Evolutionary conservation across 768 basidiomycete species (phyloP).

Genomic region (Suillus lakei): DNA sequence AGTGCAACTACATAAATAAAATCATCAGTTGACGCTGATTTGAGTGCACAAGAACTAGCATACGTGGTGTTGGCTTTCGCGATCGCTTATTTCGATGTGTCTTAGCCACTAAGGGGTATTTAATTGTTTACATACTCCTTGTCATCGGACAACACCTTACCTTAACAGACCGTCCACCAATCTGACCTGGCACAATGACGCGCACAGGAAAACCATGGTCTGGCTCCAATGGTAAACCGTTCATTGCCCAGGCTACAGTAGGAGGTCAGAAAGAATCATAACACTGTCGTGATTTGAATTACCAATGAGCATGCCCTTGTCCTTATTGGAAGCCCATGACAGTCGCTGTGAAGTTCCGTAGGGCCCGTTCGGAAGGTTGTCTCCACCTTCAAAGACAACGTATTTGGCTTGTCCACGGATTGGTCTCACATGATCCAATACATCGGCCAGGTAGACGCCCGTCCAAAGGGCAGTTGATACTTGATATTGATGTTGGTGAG

Average conservation of each 20-base stretch:
- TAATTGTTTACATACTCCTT: neutral
- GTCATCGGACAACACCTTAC: constrained; percentile 12
- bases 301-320: constrained; percentile 55
- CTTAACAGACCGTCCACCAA: constrained; percentile 61
- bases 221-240: constrained; percentile 59
- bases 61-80: constrained; percentile 59
- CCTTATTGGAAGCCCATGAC: constrained; percentile 48
- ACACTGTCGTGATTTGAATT: constrained; percentile 6
- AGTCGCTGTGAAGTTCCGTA: constrained; percentile 59
- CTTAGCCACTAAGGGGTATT: constrained; percentile 52
- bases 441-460: constrained; percentile 59
- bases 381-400: constrained; percentile 64
- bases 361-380: constrained; percentile 59
- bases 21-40: constrained; percentile 6
- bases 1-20: constrained; percentile 33
- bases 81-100: constrained; percentile 53
- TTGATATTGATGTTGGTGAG: constrained; percentile 20
- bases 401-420: constrained; percentile 43
- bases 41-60: constrained; percentile 20
- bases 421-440: constrained; percentile 53
- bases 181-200: constrained; percentile 64
- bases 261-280: neutral
- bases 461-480: constrained; percentile 62
- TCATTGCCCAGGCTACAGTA: constrained; percentile 57
- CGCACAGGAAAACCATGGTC: constrained; percentile 73